These are phyloP conservation scores for Fusarium sp. DNA, from an alignment of 2,329 filamentous ascomycete genomes.

Conservation along the genomic window DNA sequence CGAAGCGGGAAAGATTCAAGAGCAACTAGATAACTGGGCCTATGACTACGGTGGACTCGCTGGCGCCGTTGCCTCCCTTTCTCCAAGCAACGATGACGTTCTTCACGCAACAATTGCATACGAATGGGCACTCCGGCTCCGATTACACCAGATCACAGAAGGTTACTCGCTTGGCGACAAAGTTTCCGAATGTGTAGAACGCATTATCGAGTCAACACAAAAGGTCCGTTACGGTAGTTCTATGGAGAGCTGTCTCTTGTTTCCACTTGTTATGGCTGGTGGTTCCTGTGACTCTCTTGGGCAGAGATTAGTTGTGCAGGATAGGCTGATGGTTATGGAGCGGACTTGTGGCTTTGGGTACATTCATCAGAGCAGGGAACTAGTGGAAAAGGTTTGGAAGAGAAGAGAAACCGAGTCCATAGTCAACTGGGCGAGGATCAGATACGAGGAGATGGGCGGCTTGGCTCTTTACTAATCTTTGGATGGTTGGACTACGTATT, in stretches of 20 bases:
- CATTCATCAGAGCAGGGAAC: slow-evolving; percentile 53
- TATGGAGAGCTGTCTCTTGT: slow-evolving; percentile 55
- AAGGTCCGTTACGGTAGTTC: slow-evolving; percentile 56
- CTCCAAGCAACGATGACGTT: slow-evolving; percentile 44
- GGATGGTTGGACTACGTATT: not conserved
- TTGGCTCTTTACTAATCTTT: slow-evolving; percentile 47
- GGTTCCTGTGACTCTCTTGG: slow-evolving; percentile 51
- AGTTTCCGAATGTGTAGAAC: slow-evolving; percentile 48
- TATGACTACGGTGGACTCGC: slow-evolving; percentile 46
- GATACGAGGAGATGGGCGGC: slow-evolving; percentile 52
- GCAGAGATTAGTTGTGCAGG: slow-evolving; percentile 42
- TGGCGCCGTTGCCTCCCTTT: slow-evolving; percentile 39
- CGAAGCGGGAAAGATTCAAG: slow-evolving; percentile 33
- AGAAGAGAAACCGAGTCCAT: slow-evolving; percentile 45
- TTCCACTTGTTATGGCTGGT: slow-evolving; percentile 57
- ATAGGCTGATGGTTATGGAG: slow-evolving; percentile 53
- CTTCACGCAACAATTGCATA: slow-evolving; percentile 53
- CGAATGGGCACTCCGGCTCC: slow-evolving; percentile 55
- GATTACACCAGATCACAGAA: slow-evolving; percentile 57
- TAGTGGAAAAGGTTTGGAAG: slow-evolving; percentile 56
- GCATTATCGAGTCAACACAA: slow-evolving; percentile 53
- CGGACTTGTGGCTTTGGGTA: slow-evolving; percentile 57
- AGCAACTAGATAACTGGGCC: slow-evolving; percentile 54
- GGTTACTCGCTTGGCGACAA: slow-evolving; percentile 53
- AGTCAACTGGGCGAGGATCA: slow-evolving; percentile 52